Evolutionary conservation across 2,329 filamentous ascomycete genomes (phyloP), one percentile per base, ranked within the genome.

Genomic region (Clarireedia sp.): DNA sequence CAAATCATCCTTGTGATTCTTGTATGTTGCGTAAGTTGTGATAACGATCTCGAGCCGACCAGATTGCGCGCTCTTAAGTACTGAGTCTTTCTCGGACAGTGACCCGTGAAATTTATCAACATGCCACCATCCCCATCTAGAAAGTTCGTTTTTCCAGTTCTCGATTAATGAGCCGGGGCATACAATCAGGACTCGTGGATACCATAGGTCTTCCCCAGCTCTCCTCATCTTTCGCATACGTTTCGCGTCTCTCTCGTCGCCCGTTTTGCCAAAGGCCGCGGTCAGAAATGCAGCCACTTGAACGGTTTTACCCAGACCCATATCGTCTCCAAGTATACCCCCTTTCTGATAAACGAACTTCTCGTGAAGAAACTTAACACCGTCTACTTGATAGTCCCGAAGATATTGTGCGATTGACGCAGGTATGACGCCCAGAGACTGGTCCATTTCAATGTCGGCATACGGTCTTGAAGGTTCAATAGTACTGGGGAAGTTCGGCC

Each of bases 241-340:
- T 68, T 95, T 95, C 3, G 73, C 75, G 64, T 99, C 94, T 50
- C 90, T 78, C 68, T 91, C 86, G 63, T 96, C 92, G 0, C 85
- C 92, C 0, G 88, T 95, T 72, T 99, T 99, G 7, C 94, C 94
- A 68, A 96, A 99, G 0, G 90, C 91, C 1, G 85, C 90, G 0
- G 90, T 89, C 21, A 99, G 75, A 62, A 99, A 97, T 0, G 91
- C 88, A 56, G 90, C 94, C 24, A 99, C 89, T 70, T 99, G 94
- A 2, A 99, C 89, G 0, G 94, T 99, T 71, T 99, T 99, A 0
- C 94, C 94, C 33, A 99, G 72, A 8, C 92, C 92, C 92, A 97
- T 97, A 66, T 97, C 92, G 67, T 97, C 92, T 5, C 92, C 63
- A 0, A 97, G 77, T 17, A 97, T 88, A 16, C 58, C 58, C 1